Evolutionary conservation across 2,329 filamentous ascomycete genomes (phyloP), one percentile per base, ranked within the genome.

Genomic region (Colletotrichum musae): DNA sequence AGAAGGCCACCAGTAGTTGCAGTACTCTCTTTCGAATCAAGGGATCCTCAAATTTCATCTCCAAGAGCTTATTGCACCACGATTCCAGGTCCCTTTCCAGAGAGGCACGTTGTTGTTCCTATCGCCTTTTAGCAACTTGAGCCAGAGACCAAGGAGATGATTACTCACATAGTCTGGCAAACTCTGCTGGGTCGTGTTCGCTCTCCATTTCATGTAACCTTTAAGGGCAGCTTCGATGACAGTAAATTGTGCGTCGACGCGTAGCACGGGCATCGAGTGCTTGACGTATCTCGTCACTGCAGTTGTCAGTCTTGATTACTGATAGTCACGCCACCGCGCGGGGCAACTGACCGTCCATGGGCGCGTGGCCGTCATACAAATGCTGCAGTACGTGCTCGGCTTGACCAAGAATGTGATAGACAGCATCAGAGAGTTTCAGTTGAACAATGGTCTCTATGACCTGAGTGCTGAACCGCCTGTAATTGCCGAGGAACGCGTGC

Each of bases 401-500:
- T 74, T 93, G 90, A 16, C 87, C 85, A n/a, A 99, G 87, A 59
- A 98, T 95, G 79, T 98, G 93, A 48, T 91, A 89, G 72, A 98
- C 91, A 0, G 95, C 95, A 70, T 98, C 95, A 58, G 93, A 89
- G 3, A 95, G 90, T 74, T 94, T 93, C 73, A 93, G 88, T 72
- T 93, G 88, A 24, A 97, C 94, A 71, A 98, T 94, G 16, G 88
- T 88, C 80, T 98, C 95, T 64, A 99, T 94, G 28, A 98, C 89
- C 69, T 93, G 92, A 3, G 91, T 91, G 78, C 94, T 96, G 76
- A 97, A 98, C 68, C 96, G 89, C 47, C 96, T 88, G 79, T 99
- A 99, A 77, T 99, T 98, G 4, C 95, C 94, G 12, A 98, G 87
- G 78, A 99, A 99, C 1, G 94, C 94, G 80, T 99, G 96, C 26